Evolutionary conservation across 2,329 filamentous ascomycete genomes (phyloP), one percentile per base, ranked within the genome.

Genomic region (Trichophyton verrucosum): DNA sequence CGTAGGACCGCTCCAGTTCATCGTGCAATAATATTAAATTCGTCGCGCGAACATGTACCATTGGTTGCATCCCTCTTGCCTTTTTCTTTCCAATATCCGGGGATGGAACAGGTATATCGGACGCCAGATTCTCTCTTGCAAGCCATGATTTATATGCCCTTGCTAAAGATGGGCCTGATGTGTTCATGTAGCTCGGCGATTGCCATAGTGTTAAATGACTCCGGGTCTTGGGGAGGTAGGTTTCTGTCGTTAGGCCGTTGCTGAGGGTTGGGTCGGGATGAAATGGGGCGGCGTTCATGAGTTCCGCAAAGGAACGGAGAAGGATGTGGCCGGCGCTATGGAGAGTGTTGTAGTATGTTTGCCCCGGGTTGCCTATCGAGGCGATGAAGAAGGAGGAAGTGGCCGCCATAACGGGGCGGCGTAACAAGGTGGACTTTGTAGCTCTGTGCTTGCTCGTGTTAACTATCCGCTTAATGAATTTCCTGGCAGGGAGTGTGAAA

Each of bases 311-410:
- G 1, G 81, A 77, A 60, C 82, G 77, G 65, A 96, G 82, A 53
- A 90, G 82, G 61, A 85, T 82, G 76, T 97, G 92, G 9, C 91
- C 94, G 13, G 91, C 90, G 24, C 86, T 91, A 75, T 97, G 94
- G 6, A 92, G 84, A 20, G 89, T 95, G 64, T 86, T 81, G 65
- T 83, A 82, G 73, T 92, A 91, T 22, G 75, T 71, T 1, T 84
- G 77, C 5, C 81, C 78, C 5, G 88, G 90, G 68, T 97, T 97
- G 66, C 94, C 94, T 64, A 99, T 82, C 64, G 89, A 94, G 76
- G 91, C 82, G 68, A 97, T 80, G 61, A 97, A 83, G 67, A 95
- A 57, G 9, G 55, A 42, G 36, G 55, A 24, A 11, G 33, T 40
- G 6, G 55, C 24, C 30, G 51, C 27, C 51, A 55, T 55, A 17